These are phyloP conservation scores for Aspergillus spinulosporus DNA, from an alignment of 2,329 filamentous ascomycete species.

Conservation along the genomic window DNA sequence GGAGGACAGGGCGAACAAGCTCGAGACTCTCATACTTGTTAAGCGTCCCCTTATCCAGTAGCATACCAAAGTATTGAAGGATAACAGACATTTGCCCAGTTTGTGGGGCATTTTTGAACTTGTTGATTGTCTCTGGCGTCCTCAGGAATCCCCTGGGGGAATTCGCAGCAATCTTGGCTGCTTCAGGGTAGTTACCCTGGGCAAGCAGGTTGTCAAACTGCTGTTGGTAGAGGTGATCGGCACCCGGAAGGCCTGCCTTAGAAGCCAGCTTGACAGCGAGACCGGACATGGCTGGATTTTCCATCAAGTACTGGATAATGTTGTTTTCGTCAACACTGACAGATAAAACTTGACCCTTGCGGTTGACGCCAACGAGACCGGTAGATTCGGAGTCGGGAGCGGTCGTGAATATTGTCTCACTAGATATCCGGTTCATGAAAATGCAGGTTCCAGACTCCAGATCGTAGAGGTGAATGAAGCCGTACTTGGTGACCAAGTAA, in stretches of 20 bases:
- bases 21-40: slow-evolving; percentile 95
- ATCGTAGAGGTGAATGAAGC: slow-evolving; percentile 98
- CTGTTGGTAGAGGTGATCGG: slow-evolving; percentile 87
- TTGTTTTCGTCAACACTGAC: slow-evolving; percentile 90
- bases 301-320: slow-evolving; percentile 89
- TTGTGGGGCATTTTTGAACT: slow-evolving; percentile 83
- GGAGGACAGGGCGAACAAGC: slow-evolving; percentile 85
- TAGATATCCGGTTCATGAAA: slow-evolving; percentile 99
- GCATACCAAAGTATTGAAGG: slow-evolving; percentile 95
- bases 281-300: slow-evolving; percentile 91
- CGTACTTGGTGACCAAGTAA: slow-evolving; percentile 97
- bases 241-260: slow-evolving; percentile 87
- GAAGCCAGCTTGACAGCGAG: slow-evolving; percentile 96
- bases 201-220: slow-evolving; percentile 88
- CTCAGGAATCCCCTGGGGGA: slow-evolving; percentile 94
- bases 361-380: slow-evolving; percentile 92
- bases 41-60: slow-evolving; percentile 89
- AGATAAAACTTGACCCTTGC: slow-evolving; percentile 93
- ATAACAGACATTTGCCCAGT: slow-evolving; percentile 79
- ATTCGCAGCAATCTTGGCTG: slow-evolving; percentile 94
- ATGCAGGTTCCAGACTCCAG: slow-evolving; percentile 93
- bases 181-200: slow-evolving; percentile 77
- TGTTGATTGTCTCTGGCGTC: slow-evolving; percentile 91
- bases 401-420: slow-evolving; percentile 97
- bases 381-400: slow-evolving; percentile 78